Evolutionary conservation across 495 filamentous ascomycete species (phyloP), one percentile per base, ranked within the genome.

Genomic region (Margaritispora aquatica): DNA sequence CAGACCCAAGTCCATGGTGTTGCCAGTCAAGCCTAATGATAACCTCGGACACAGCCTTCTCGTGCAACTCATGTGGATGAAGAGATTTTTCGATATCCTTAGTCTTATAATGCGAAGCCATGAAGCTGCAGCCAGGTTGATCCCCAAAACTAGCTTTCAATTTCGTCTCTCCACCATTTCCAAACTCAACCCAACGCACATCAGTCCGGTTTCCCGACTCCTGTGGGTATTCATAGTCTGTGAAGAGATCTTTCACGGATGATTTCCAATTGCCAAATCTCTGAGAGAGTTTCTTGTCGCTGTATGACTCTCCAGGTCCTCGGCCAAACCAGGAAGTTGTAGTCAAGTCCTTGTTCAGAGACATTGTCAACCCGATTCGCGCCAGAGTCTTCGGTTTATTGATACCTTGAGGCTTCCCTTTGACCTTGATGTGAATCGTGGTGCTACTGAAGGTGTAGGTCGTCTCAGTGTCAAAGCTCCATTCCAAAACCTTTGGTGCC

Each of bases 181-280:
- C 50, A 65, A 81, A 74, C 63, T 80, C 71, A 19, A 87, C 72
- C 80, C 84, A 87, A 20, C 79, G 65, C 2, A 78, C 79, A 56
- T 87, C 85, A 5, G 78, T 80, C 19, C 84, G 66, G 61, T 87
- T 86, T 0, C 82, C 83, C 22, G 69, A 75, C 38, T 88, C 86
- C 66, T 89, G 86, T 15, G 86, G 86, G 48, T 81, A 82, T 56
- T 89, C 86, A 65, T 88, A 89, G 11, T 76, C 69, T 2, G 75
- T 74, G 50, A 77, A 80, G 4, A 88, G 66, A 2, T 77, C 71
- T 24, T 77, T 75, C 8, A 73, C 63, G 0, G 62, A 26, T 2
- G 38, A 13, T n/a, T 55, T 59, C 72, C 79, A 86, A 2, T 74
- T 70, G 8, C 83, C 83, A 4, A 87, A 55, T 20, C 66, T 67